Conservation (phyloP, 352 stramenopile genomes). For the Phytophthora ramorum region DNA sequence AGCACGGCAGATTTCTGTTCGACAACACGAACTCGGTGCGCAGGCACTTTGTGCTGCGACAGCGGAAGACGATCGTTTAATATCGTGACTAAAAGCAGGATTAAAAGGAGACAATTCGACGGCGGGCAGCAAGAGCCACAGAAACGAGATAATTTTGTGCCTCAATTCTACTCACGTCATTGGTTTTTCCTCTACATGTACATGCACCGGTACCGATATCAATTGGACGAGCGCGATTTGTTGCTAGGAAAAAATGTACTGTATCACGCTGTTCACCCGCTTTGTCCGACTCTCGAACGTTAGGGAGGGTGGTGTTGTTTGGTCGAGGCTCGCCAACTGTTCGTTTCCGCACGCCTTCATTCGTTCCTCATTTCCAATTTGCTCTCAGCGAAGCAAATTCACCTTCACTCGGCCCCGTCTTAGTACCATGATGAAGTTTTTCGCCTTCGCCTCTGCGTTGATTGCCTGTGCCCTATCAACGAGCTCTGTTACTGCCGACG, state of each 20-base stretch:
- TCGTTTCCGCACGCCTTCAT: slow-evolving; percentile 8
- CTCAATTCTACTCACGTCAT: not conserved
- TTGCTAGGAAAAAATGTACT: no score
- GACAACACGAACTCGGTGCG: no score
- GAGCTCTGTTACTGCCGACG: slow-evolving; percentile 13
- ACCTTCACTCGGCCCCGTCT: not conserved
- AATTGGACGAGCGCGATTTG: no score
- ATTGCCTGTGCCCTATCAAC: slow-evolving; percentile 13
- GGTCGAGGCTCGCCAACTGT: not conserved
- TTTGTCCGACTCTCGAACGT: slow-evolving; percentile 4
- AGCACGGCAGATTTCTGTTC: no score
- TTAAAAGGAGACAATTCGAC: slow-evolving; percentile 5
- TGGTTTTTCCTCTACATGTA: no score
- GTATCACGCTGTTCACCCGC: not conserved
- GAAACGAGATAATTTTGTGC: not conserved
- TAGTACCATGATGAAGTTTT: slow-evolving; percentile 23
- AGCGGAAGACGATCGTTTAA: no score
- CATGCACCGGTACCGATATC: no score
- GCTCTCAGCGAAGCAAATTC: slow-evolving; percentile 15
- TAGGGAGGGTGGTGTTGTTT: slow-evolving; percentile 10
- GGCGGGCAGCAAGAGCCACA: not conserved
- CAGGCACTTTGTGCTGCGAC: no score
- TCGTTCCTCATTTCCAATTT: slow-evolving; percentile 28
- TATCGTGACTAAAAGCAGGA: slow-evolving; percentile 7
- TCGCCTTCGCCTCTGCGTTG: slow-evolving; percentile 13